Percentiles rank a stretch among this genome's conserved stretches.
Evolutionary conservation across 805 yeast genomes (phyloP).

Genomic region (Metschnikowia arizonensis): DNA sequence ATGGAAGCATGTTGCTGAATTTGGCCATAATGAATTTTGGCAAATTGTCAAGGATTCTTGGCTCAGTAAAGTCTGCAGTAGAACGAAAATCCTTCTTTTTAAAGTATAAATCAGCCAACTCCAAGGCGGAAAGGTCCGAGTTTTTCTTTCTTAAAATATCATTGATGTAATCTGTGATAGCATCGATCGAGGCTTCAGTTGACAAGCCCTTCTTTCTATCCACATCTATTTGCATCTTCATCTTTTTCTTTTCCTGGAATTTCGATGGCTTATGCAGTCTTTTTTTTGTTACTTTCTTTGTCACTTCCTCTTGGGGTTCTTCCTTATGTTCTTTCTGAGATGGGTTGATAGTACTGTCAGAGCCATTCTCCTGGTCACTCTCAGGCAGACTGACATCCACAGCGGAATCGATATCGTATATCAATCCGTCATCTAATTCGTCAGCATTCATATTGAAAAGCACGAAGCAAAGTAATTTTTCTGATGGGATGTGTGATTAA

Average conservation of each 20-base stretch:
- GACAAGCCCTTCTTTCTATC: slow-evolving; percentile 56
- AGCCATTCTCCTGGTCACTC: slow-evolving; percentile 14
- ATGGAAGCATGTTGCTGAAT: slow-evolving; percentile 45
- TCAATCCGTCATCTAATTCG: slow-evolving; percentile 77
- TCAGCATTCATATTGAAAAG: slow-evolving; percentile 36
- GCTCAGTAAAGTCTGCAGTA: slow-evolving; percentile 51
- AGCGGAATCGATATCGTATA: slow-evolving; percentile 48
- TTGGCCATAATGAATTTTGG: slow-evolving; percentile 49
- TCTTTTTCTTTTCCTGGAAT: slow-evolving; percentile 59
- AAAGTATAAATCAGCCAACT: slow-evolving; percentile 62
- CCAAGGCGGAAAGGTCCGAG: slow-evolving; percentile 69
- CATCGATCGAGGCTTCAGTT: slow-evolving; percentile 45
- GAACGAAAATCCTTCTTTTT: slow-evolving; percentile 55
- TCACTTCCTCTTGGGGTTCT: neutral
- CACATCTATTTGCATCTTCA: slow-evolving; percentile 62
- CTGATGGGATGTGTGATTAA: neutral
- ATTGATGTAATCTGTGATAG: slow-evolving; percentile 66
- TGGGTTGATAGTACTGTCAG: slow-evolving; percentile 1
- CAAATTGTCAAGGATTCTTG: slow-evolving; percentile 54
- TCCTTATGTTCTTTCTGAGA: neutral
- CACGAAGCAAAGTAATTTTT: neutral
- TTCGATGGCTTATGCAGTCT: slow-evolving; percentile 33
- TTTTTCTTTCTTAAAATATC: slow-evolving; percentile 54
- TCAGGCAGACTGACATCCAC: slow-evolving; percentile 3
- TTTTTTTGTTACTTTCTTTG: slow-evolving; percentile 17